Conservation (phyloP, 2,329 filamentous ascomycete genomes). For the Aspergillus felis region DNA sequence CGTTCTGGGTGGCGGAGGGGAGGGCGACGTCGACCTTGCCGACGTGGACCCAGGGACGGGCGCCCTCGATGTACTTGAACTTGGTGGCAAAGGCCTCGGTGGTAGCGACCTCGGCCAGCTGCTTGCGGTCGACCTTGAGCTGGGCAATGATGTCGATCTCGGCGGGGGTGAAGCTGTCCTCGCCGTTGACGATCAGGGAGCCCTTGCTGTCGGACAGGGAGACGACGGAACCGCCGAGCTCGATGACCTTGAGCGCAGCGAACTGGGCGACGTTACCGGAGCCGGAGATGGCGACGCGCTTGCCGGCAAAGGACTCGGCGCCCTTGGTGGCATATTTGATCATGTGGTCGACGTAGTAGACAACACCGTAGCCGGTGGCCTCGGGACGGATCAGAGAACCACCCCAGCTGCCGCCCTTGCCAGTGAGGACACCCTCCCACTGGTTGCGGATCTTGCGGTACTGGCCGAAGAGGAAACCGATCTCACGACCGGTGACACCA, state of each 20-base stretch:
- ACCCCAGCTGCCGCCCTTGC: constrained; percentile 91
- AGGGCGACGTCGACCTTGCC: constrained; percentile 87
- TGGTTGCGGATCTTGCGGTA: constrained; percentile 85
- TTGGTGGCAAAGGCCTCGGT: constrained; percentile 54
- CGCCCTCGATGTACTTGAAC: constrained; percentile 84
- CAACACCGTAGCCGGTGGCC: constrained; percentile 92
- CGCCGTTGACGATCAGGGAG: constrained; percentile 68
- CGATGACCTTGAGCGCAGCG: constrained; percentile 91
- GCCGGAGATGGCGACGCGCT: constrained; percentile 91
- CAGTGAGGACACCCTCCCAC: constrained; percentile 95
- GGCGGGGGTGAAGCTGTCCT: constrained; percentile 68
- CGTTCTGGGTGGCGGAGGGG: constrained; percentile 94
- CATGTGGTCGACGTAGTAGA: constrained; percentile 97
- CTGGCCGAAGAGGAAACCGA: constrained; percentile 91
- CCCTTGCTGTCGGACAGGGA: constrained; percentile 94
- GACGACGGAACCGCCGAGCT: constrained; percentile 88
- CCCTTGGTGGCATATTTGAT: constrained; percentile 76
- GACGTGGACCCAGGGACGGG: constrained; percentile 86
- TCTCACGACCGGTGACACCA: constrained; percentile 85
- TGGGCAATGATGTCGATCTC: constrained; percentile 74
- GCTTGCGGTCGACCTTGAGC: constrained; percentile 82
- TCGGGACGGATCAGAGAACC: constrained; percentile 92
- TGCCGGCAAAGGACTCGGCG: constrained; percentile 80
- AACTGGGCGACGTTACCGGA: constrained; percentile 98
- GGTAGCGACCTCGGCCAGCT: constrained; percentile 68